Percentiles rank a stretch among this genome's conserved stretches.
Conservation (phyloP, 768 basidiomycete genomes). For the Boletus patriciae region DNA sequence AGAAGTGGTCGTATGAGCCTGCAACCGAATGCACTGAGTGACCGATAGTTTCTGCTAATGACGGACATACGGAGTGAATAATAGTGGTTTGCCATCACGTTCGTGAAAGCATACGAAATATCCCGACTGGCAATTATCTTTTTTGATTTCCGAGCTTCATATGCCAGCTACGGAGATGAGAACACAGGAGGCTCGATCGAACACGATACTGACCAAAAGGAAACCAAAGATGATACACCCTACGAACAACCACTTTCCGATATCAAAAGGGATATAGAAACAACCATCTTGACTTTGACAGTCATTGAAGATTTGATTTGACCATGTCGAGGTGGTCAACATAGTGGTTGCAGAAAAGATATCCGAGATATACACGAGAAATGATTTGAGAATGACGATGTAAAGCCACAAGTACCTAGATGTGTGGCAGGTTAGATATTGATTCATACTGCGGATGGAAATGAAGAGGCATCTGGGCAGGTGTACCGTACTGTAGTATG, state of each 20-base stretch:
- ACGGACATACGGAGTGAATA: conserved; percentile 83
- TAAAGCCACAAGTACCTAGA: conserved; percentile 90
- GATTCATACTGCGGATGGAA: neutral
- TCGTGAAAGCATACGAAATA: conserved; percentile 98
- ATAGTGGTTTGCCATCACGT: conserved; percentile 95
- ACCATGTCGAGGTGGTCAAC: conserved; percentile 89
- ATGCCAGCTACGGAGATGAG: conserved; percentile 62
- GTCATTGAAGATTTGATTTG: conserved; percentile 83
- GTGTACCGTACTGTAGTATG: neutral
- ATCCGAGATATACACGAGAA: conserved; percentile 96
- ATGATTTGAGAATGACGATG: conserved; percentile 89
- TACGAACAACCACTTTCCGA: conserved; percentile 95
- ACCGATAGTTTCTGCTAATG: neutral
- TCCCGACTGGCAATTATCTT: conserved; percentile 94
- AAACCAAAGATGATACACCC: conserved; percentile 99
- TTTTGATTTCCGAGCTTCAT: conserved; percentile 89
- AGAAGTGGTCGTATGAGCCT: conserved; percentile 97
- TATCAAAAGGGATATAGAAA: conserved; percentile 81
- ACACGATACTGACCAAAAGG: conserved; percentile 62
- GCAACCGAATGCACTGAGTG: neutral
- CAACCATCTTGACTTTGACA: conserved; percentile 67
- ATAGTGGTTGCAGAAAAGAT: conserved; percentile 97
- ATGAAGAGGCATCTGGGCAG: neutral
- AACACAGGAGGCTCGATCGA: neutral
- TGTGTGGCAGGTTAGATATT: conserved; percentile 11